These are phyloP conservation scores for Fusarium liriodendri DNA, from an alignment of 2,329 filamentous ascomycete species.

Conservation along the genomic window DNA sequence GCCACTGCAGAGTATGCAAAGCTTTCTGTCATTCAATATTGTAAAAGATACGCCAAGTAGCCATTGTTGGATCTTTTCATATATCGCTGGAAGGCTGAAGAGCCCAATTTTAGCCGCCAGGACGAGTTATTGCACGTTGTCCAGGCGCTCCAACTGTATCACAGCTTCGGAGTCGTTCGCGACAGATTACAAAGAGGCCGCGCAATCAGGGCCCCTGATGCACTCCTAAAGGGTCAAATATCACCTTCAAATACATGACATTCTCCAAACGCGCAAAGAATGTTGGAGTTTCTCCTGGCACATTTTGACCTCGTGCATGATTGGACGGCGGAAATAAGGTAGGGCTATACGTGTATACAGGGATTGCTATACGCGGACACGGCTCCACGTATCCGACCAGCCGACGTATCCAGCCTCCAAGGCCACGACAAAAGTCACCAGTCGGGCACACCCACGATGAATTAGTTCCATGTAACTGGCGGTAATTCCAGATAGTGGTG, in stretches of 20 bases:
- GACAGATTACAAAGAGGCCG: background rate
- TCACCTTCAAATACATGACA: background rate
- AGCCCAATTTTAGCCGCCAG: background rate
- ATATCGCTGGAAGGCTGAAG: rapidly evolving
- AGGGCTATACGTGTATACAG: background rate
- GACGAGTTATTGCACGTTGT: background rate
- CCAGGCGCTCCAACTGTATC: background rate
- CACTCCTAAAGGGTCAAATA: background rate
- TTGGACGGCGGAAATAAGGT: background rate
- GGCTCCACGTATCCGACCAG: background rate
- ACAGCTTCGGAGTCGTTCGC: background rate
- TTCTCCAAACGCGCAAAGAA: background rate
- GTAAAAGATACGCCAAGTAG: background rate
- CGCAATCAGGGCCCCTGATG: background rate
- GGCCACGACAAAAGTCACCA: background rate
- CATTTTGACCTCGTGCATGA: background rate
- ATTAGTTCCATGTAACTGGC: background rate
- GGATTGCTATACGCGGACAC: background rate
- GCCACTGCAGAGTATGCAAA: background rate
- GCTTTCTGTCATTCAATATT: background rate
- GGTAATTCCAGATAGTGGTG: background rate
- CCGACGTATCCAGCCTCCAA: background rate
- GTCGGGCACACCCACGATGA: background rate
- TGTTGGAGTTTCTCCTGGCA: background rate
- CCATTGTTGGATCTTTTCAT: background rate